Conservation (phyloP, 805 yeast species). For the Cyberlindnera japonica region DNA sequence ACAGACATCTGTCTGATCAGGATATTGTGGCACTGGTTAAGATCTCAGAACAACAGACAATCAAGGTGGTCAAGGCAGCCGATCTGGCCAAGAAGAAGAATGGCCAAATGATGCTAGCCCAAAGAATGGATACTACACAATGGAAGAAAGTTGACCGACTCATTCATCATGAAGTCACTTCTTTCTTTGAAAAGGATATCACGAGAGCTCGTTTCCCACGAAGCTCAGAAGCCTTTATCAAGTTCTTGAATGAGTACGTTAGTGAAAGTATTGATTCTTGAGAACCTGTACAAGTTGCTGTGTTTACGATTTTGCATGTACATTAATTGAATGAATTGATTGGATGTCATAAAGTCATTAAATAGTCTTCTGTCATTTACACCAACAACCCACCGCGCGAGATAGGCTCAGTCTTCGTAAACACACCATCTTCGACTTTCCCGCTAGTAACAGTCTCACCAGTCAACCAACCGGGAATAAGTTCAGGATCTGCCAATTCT, state of each 20-base stretch:
- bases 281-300: too few species aligned
- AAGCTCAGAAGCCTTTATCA: conserved; percentile 12
- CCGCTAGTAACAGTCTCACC: conserved; percentile 71
- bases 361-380: too few species aligned
- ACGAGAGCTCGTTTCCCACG: conserved; percentile 14
- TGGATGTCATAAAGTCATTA: too few species aligned
- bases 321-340: too few species aligned
- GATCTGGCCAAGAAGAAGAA: too few species aligned
- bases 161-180: conserved; percentile 13
- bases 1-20: conserved; percentile 31
- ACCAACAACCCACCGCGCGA: too few species aligned
- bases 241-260: conserved; percentile 18
- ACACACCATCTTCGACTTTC: conserved; percentile 35
- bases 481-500: conserved; percentile 47
- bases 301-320: too few species aligned
- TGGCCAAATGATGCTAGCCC: background rate
- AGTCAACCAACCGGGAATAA: conserved; percentile 70
- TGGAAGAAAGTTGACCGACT: conserved; percentile 11
- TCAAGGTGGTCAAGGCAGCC: too few species aligned
- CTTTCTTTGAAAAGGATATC: conserved; percentile 12
- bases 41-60: background rate
- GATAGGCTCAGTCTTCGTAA: too few species aligned
- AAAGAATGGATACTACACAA: conserved; percentile 2
- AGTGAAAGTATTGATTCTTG: conserved; percentile 19
- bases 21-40: conserved; percentile 29